Conservation (phyloP, 345 rosid genomes). For the Nephelium lappaceum region DNA sequence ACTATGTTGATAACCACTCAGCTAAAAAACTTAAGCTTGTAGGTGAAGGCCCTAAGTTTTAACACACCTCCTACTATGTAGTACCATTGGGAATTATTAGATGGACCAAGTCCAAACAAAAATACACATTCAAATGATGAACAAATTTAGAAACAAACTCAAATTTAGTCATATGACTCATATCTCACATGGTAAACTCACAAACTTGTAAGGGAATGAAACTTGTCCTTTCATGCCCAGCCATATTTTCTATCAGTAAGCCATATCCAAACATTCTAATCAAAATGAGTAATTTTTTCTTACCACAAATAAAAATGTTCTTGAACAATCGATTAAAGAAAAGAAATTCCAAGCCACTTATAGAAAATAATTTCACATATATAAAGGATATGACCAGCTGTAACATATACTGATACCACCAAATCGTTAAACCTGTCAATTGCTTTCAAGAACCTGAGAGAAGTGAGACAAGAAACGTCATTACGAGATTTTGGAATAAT, state of each 20-base stretch:
- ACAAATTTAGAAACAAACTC: not conserved
- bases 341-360: not conserved
- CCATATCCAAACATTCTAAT: not conserved
- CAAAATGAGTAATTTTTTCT: not conserved
- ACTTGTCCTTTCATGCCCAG: too few species aligned
- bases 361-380: slow-evolving; percentile 4
- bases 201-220: too few species aligned
- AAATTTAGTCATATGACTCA: not conserved
- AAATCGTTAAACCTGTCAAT: slow-evolving; percentile 92
- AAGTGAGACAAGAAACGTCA: not conserved
- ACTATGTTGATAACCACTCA: not conserved
- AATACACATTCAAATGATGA: not conserved
- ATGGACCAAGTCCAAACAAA: not conserved
- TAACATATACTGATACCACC: slow-evolving; percentile 93
- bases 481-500: not conserved
- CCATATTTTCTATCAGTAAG: not conserved
- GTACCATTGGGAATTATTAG: not conserved
- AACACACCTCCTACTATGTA: not conserved
- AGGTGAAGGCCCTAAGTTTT: not conserved
- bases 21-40: not conserved
- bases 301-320: not conserved
- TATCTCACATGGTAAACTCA: not conserved
- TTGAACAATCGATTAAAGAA: not conserved
- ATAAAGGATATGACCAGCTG: slow-evolving; percentile 97
- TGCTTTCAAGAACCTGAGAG: slow-evolving; percentile 81